phyloP scores from a whole-genome alignment of 352 stramenopile species.

The Pythium vanterpoolii region DNA sequence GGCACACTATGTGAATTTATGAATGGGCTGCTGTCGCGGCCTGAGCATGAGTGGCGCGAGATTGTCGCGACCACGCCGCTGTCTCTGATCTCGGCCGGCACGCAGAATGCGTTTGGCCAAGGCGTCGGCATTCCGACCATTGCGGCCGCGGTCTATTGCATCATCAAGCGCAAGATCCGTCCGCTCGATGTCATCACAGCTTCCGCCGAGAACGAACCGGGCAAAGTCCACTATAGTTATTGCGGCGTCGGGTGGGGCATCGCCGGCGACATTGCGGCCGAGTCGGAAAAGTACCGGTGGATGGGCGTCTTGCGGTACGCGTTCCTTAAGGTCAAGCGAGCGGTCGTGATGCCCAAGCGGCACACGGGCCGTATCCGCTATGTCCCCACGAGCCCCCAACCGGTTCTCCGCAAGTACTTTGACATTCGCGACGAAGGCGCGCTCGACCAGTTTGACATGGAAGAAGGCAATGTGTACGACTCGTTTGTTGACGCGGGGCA shows the following conservation, averaged over 20 bases:
- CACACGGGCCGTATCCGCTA: conserved; percentile 67
- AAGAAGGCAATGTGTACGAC: conserved; percentile 80
- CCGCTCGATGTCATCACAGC: conserved; percentile 77
- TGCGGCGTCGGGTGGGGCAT: conserved; percentile 79
- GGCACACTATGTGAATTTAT: conserved; percentile 82
- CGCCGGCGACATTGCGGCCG: conserved; percentile 65
- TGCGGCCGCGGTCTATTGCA: conserved; percentile 71
- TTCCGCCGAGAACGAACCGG: conserved; percentile 44
- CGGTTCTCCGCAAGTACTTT: conserved; percentile 59
- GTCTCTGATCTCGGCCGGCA: conserved; percentile 77
- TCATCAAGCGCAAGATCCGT: conserved; percentile 81
- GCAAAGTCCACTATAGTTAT: conserved; percentile 80
- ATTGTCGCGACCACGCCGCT: conserved; percentile 78
- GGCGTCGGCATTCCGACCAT: conserved; percentile 70
- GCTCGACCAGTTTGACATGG: conserved; percentile 79
- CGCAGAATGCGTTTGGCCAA: conserved; percentile 77
- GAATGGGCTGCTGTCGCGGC: conserved; percentile 68
- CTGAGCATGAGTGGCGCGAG: conserved; percentile 78
- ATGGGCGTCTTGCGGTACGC: conserved; percentile 70
- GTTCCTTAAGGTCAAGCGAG: conserved; percentile 76
- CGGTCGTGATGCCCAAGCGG: conserved; percentile 52
- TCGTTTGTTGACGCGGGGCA: conserved; percentile 10
- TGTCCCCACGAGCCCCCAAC: conserved; percentile 62
- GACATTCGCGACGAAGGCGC: conserved; percentile 73
- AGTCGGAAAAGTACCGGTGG: conserved; percentile 81